phyloP scores from a whole-genome alignment of 139 green algal genomes.

The Chlamydomonas schloesseri region DNA sequence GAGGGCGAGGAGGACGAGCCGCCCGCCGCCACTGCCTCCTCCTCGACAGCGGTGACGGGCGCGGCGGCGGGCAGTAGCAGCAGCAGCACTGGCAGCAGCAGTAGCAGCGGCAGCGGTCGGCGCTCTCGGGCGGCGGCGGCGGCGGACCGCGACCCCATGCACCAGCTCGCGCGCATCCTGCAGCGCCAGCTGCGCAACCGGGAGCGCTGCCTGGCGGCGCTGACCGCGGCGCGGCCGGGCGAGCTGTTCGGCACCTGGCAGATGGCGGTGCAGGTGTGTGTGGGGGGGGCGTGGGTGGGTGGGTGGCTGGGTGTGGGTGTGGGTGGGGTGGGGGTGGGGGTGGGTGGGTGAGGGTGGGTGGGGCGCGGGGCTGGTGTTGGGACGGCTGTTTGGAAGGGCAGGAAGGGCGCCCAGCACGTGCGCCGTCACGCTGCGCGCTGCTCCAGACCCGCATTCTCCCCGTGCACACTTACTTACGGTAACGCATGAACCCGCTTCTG shows the following conservation, averaged over 20 bases:
- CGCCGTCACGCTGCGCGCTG: too few relatives aligned
- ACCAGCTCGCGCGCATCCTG: background rate
- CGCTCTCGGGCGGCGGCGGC: background rate
- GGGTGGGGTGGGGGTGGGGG: too few relatives aligned
- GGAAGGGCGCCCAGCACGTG: too few relatives aligned
- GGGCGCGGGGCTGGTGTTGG: too few relatives aligned
- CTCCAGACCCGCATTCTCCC: too few relatives aligned
- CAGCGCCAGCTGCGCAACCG: conserved; percentile 17
- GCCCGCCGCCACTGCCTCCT: background rate
- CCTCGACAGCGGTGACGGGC: background rate
- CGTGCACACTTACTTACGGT: too few relatives aligned
- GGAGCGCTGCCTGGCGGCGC: background rate
- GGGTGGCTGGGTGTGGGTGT: too few relatives aligned
- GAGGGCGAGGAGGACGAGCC: background rate
- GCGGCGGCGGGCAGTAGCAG: too few relatives aligned
- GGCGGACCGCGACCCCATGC: background rate
- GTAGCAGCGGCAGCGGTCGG: background rate
- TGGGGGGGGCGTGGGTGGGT: too few relatives aligned
- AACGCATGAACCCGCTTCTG: too few relatives aligned
- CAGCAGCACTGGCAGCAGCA: background rate
- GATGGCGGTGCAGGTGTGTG: background rate
- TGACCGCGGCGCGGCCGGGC: background rate
- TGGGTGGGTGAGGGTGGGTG: too few relatives aligned
- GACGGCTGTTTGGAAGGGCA: too few relatives aligned
- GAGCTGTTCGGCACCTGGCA: conserved; percentile 7